Evolutionary conservation across 2,329 filamentous ascomycete species (phyloP).

Genomic region (Fusarium tuaranense): DNA sequence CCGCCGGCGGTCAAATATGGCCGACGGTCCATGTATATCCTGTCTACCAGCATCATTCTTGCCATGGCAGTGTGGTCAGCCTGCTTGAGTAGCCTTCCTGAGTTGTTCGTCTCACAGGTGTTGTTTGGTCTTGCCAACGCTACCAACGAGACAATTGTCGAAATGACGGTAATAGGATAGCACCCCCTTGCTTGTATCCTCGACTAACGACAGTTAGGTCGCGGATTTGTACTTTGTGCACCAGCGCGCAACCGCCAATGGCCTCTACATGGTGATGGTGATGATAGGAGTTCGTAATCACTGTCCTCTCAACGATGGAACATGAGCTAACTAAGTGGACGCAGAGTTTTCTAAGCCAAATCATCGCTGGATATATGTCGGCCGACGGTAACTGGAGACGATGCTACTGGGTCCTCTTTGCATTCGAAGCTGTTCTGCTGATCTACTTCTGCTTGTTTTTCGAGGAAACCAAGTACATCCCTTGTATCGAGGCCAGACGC

Average conservation of each 20-base stretch:
- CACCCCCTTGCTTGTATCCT: no score
- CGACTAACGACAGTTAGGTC: slow-evolving; percentile 21
- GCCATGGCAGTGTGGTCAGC: slow-evolving; percentile 38
- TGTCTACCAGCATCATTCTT: slow-evolving; percentile 32
- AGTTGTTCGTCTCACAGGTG: slow-evolving; percentile 41
- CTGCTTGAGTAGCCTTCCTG: slow-evolving; percentile 26
- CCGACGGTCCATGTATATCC: slow-evolving; percentile 44
- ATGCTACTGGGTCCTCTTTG: slow-evolving; percentile 40
- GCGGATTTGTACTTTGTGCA: slow-evolving; percentile 47
- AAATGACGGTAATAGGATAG: slow-evolving; percentile 47
- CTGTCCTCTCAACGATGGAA: neutral
- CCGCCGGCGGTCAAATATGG: slow-evolving; percentile 48
- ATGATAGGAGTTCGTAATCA: slow-evolving; percentile 40
- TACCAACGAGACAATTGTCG: slow-evolving; percentile 51
- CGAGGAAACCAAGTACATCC: slow-evolving; percentile 46
- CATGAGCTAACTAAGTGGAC: neutral
- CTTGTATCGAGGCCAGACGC: slow-evolving; percentile 11
- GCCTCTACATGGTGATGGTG: slow-evolving; percentile 43
- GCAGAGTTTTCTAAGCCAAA: slow-evolving; percentile 41
- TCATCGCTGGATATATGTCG: slow-evolving; percentile 45
- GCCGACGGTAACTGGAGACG: slow-evolving; percentile 39
- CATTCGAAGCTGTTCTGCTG: slow-evolving; percentile 21
- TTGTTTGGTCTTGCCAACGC: slow-evolving; percentile 49
- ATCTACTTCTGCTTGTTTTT: slow-evolving; percentile 35
- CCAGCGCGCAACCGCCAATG: slow-evolving; percentile 44